phyloP scores from a whole-genome alignment of 306 rosid species.

The Acacia acuminata region DNA sequence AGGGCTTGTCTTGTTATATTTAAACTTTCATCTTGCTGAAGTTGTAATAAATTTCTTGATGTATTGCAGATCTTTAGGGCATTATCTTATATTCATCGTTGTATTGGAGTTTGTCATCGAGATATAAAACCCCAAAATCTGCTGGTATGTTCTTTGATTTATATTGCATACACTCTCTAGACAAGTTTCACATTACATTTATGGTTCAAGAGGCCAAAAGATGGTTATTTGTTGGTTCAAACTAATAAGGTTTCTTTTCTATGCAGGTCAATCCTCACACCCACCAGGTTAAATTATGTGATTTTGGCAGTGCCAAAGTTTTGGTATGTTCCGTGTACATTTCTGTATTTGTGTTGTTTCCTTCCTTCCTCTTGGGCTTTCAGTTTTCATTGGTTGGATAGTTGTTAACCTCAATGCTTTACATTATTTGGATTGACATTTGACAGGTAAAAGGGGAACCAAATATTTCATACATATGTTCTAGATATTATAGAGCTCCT shows the following conservation, averaged over 20 bases:
- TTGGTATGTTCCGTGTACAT: constrained; percentile 53
- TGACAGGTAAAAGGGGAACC: constrained; percentile 87
- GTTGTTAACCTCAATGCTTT: not conserved
- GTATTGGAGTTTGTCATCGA: constrained; percentile 91
- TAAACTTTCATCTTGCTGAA: constrained; percentile 11
- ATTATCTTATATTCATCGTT: constrained; percentile 75
- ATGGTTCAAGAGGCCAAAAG: not conserved
- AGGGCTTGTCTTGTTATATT: not conserved
- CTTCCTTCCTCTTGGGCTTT: constrained; percentile 4
- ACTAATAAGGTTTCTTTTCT: constrained; percentile 14
- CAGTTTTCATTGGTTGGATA: not conserved
- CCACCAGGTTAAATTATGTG: constrained; percentile 89
- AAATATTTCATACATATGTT: constrained; percentile 87
- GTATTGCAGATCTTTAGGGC: constrained; percentile 81
- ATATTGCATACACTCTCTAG: not conserved
- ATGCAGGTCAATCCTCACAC: constrained; percentile 88
- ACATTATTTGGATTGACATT: constrained; percentile 22
- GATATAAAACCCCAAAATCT: constrained; percentile 93
- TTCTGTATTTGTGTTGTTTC: not conserved
- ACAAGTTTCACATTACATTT: not conserved
- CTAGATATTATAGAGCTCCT: constrained; percentile 90
- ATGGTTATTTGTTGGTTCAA: not conserved
- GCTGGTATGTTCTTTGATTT: constrained; percentile 47
- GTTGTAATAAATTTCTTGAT: constrained; percentile 14
- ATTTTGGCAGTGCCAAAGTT: constrained; percentile 94